A percentile compares a stretch with the other conserved stretches of the same genome.
Evolutionary conservation across 1,139 yeast genomes (phyloP).

Genomic region (Yamadazyma dendronema): DNA sequence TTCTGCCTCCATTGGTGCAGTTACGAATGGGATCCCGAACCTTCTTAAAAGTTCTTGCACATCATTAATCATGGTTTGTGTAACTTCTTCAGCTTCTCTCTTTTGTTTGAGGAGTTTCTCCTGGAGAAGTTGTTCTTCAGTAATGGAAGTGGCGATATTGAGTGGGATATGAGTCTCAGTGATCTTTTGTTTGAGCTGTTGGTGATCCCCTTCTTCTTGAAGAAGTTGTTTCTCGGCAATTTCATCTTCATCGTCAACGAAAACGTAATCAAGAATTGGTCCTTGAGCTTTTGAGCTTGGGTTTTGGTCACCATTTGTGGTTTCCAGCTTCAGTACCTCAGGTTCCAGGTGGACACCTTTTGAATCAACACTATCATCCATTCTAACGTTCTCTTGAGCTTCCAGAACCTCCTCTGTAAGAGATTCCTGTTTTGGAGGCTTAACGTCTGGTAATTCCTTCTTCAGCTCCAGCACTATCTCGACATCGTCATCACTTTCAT

Average conservation of each 20-base stretch:
- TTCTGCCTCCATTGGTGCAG: conserved; percentile 98
- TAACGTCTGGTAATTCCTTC: no score
- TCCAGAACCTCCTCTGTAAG: not conserved
- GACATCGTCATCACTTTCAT: not conserved
- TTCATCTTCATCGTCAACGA: conserved; percentile 76
- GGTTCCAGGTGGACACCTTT: not conserved
- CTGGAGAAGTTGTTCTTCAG: conserved; percentile 54
- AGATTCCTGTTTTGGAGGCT: no score
- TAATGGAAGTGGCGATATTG: conserved; percentile 29
- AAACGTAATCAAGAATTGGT: conserved; percentile 52
- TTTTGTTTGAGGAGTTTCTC: conserved; percentile 65
- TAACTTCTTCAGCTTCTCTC: conserved; percentile 90
- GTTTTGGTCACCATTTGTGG: not conserved
- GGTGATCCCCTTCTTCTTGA: conserved; percentile 72
- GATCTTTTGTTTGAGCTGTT: conserved; percentile 53
- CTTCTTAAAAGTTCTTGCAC: conserved; percentile 82
- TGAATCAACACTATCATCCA: no score
- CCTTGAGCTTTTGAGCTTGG: not conserved
- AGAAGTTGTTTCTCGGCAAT: conserved; percentile 58
- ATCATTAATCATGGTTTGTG: conserved; percentile 80
- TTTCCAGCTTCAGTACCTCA: not conserved
- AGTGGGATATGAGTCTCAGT: conserved; percentile 26
- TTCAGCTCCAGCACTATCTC: no score
- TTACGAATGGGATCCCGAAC: conserved; percentile 90
- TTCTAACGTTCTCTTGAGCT: not conserved